A percentile compares a stretch with the other conserved stretches of the same genome.
phyloP scores from a whole-genome alignment of 768 basidiomycete species.

The Suillus lakei region DNA sequence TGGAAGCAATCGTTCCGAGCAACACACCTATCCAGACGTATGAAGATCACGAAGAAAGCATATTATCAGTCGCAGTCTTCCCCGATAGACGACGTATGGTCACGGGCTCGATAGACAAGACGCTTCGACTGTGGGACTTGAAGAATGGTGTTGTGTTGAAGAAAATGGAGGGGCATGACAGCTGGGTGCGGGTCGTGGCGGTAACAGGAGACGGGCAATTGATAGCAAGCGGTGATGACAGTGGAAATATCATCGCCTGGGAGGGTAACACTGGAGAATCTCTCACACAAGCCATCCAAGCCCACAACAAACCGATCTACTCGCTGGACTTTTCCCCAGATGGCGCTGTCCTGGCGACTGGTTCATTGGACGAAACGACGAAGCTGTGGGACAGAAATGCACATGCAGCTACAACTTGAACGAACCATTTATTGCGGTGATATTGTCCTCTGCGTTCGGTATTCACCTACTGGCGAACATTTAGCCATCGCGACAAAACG shows the following conservation, averaged over 20 bases:
- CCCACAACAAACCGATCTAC: not conserved
- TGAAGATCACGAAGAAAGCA: not conserved
- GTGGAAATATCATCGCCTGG: not conserved
- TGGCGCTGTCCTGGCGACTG: not conserved
- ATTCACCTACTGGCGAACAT: not conserved
- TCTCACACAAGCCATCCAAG: not conserved
- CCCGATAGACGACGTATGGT: not conserved
- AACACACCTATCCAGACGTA: not conserved
- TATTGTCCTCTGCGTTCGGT: not conserved
- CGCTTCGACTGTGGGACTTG: not conserved
- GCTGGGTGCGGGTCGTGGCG: not conserved
- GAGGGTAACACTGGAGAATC: not conserved
- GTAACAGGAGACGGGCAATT: not conserved
- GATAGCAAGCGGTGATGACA: not conserved
- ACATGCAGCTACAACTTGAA: not conserved
- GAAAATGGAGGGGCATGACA: not conserved
- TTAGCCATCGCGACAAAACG: not conserved
- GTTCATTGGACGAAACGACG: not conserved
- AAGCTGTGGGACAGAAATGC: not conserved
- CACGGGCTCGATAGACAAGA: not conserved
- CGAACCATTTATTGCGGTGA: not conserved
- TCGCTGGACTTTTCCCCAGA: slow-evolving; percentile 1
- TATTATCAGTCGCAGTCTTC: not conserved
- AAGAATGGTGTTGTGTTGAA: not conserved
- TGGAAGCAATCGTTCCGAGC: not conserved